Evolutionary conservation across 768 basidiomycete genomes (phyloP).

Genomic region (Chalciporus sphaerocephalus): DNA sequence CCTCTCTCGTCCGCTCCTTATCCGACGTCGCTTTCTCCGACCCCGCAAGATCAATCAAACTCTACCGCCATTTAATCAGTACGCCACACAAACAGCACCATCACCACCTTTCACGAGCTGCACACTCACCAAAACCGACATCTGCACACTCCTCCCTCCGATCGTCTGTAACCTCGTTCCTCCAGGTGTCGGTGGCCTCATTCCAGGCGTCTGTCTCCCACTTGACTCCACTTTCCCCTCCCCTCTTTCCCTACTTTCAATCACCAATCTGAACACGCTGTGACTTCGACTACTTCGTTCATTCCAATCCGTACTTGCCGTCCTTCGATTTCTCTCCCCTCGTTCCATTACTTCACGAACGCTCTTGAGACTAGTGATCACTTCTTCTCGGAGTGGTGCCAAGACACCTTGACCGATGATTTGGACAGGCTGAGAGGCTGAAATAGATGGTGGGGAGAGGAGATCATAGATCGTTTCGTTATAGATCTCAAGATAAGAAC

Average conservation of each 20-base stretch:
- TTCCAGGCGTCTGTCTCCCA: conserved; percentile 51
- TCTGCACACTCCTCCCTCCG: conserved; percentile 78
- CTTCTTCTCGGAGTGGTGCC: conserved; percentile 81
- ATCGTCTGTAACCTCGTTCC: conserved; percentile 67
- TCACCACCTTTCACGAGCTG: neutral
- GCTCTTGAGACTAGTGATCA: conserved; percentile 84
- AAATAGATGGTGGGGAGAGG: conserved; percentile 62
- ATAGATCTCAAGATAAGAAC: conserved; percentile 96
- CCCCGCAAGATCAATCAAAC: conserved; percentile 92
- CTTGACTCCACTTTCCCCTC: conserved; percentile 39
- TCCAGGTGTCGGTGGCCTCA: conserved; percentile 47
- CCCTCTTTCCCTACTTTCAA: conserved; percentile 77
- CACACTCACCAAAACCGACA: conserved; percentile 59
- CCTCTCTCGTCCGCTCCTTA: conserved; percentile 93
- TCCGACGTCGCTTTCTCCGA: conserved; percentile 95
- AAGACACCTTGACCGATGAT: conserved; percentile 70
- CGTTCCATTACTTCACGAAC: conserved; percentile 81
- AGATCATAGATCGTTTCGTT: conserved; percentile 88
- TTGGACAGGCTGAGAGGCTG: conserved; percentile 58
- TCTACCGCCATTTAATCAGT: conserved; percentile 40
- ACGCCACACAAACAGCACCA: neutral
- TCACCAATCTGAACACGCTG: conserved; percentile 88
- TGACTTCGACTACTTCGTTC: conserved; percentile 92
- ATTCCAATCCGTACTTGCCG: conserved; percentile 99
- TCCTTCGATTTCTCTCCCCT: conserved; percentile 83